Evolutionary conservation across 2,329 filamentous ascomycete species (phyloP), one percentile per base, ranked within the genome.

Genomic region (Ustulina deusta): DNA sequence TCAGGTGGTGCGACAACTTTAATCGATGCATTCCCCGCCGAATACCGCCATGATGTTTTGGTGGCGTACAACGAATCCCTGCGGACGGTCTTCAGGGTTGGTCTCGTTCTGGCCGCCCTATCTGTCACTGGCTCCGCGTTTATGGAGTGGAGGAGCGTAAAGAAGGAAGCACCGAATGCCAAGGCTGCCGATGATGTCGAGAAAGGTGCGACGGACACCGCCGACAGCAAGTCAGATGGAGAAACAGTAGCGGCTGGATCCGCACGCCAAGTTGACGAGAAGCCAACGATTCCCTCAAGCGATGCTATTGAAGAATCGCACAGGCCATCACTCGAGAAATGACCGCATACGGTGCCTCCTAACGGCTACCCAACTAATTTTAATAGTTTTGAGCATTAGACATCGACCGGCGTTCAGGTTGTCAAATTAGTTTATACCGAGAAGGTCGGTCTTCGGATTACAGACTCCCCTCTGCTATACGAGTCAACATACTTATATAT

Each of bases 41-140:
- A 74, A 11, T 71, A 79, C 15, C 74, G 75, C 25, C 73, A 64
- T 5, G 46, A 60, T 0, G 75, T 74, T 13, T 67, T 82, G 42
- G 20, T 62, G 0, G 88, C 84, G 0, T 93, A 93, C 79, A 92
- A 92, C 74, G 76, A 81, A 27, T 83, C 89, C 0, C 77, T 93
- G 42, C 83, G 83, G 1, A 79, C 84, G 65, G 85, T 85, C 0
- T 93, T 91, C 74, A 85, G 87, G 68, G 86, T 92, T 9, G 85
- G 83, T 1, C 80, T 90, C 7, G 84, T 86, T 1, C 79, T 89
- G 74, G 82, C 84, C 0, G 81, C 81, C 7, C 63, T 90, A 9
- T 84, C 83, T 4, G 81, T 91, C 15, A 42, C 90, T 7, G 89
- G 87, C 0, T 82, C 84, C 0, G 72, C 83, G 0, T 79, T 81